Evolutionary conservation across 768 basidiomycete genomes (phyloP).

Genomic region (Suillus discolor): DNA sequence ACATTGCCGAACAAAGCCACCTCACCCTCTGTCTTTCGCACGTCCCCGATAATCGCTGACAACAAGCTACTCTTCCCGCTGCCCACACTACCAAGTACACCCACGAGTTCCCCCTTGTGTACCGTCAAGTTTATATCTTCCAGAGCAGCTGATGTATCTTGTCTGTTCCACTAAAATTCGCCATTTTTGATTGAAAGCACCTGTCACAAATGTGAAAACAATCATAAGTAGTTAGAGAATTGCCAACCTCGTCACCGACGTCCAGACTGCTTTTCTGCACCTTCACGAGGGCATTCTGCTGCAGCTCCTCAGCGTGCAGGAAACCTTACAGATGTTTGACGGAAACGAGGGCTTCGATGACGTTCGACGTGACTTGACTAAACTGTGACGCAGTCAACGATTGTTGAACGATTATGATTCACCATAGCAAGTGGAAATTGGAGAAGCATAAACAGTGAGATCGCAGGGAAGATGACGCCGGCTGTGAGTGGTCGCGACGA

Average conservation of each 20-base stretch:
- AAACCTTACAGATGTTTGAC: constrained; percentile 77
- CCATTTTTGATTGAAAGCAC: constrained; percentile 73
- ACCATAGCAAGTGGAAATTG: constrained; percentile 88
- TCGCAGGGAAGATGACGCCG: constrained; percentile 95
- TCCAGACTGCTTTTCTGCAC: constrained; percentile 44
- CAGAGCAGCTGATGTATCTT: constrained; percentile 57
- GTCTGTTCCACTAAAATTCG: constrained; percentile 80
- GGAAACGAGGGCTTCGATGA: constrained; percentile 87
- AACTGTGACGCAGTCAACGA: constrained; percentile 43
- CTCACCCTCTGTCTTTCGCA: constrained; percentile 75
- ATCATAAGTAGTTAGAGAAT: background rate
- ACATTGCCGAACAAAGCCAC: constrained; percentile 70
- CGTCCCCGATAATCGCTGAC: constrained; percentile 85
- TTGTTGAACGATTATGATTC: background rate
- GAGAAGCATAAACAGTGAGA: constrained; percentile 85
- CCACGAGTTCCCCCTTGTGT: constrained; percentile 83
- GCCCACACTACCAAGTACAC: constrained; percentile 87
- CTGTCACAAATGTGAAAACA: constrained; percentile 23
- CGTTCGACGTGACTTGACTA: constrained; percentile 71
- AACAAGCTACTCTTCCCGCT: constrained; percentile 86
- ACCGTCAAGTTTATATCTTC: constrained; percentile 77
- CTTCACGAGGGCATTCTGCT: constrained; percentile 70
- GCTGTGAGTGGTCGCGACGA: constrained; percentile 75
- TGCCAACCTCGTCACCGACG: constrained; percentile 58
- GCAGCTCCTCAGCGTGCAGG: constrained; percentile 78